Evolutionary conservation across 352 stramenopile species (phyloP).

Genomic region (Phytophthora quininea): DNA sequence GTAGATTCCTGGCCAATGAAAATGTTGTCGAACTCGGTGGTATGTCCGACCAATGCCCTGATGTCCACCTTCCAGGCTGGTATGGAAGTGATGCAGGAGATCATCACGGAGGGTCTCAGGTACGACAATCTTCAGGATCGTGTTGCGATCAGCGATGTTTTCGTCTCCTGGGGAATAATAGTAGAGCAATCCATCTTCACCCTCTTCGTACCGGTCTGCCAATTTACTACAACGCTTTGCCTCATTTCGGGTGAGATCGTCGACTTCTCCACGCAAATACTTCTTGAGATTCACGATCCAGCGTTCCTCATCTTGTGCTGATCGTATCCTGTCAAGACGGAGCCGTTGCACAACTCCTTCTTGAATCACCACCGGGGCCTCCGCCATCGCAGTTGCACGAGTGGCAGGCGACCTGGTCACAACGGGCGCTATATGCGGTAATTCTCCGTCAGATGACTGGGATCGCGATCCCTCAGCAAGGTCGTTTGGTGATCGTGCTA

Average conservation of each 20-base stretch:
- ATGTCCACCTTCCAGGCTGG: not conserved
- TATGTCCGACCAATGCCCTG: constrained; percentile 7
- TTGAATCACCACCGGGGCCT: not conserved
- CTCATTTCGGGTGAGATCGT: not conserved
- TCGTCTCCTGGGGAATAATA: not conserved
- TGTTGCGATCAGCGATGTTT: not conserved
- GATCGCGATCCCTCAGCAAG: not conserved
- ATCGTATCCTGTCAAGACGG: not conserved
- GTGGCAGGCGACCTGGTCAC: not conserved
- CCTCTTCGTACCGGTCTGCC: constrained; percentile 8
- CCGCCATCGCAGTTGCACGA: not conserved
- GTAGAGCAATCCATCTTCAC: constrained; percentile 9
- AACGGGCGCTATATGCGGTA: not conserved
- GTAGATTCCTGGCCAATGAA: not conserved
- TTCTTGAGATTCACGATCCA: constrained; percentile 10
- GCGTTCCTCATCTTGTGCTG: constrained; percentile 2
- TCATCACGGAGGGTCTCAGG: constrained; percentile 11
- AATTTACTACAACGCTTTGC: constrained; percentile 7
- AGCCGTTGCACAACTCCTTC: constrained; percentile 1
- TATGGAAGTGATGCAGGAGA: constrained; percentile 15
- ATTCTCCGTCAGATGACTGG: no score
- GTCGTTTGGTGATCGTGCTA: not conserved
- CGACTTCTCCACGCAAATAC: not conserved
- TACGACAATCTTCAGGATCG: constrained; percentile 9
- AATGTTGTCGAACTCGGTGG: not conserved